A percentile compares a stretch with the other conserved stretches of the same genome.
phyloP scores from a whole-genome alignment of 805 yeast genomes.

The Limtongozyma cylindracea region DNA sequence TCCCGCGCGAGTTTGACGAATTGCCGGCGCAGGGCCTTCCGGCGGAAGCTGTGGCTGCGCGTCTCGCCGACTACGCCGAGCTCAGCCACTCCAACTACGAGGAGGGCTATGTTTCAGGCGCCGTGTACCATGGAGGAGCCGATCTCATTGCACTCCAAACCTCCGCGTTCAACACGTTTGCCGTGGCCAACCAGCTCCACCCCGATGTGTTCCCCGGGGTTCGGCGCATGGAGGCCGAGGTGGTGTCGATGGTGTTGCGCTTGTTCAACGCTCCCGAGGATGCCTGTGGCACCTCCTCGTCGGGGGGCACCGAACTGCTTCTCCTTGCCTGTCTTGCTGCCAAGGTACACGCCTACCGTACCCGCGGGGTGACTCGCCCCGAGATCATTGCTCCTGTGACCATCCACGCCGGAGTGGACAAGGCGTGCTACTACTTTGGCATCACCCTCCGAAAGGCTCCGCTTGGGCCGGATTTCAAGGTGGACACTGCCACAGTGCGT shows the following conservation, averaged over 20 bases:
- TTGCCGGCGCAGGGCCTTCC: too few relatives aligned
- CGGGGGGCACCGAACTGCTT: constrained; percentile 92
- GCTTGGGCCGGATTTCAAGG: constrained; percentile 47
- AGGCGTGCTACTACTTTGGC: constrained; percentile 78
- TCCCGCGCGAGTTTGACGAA: too few relatives aligned
- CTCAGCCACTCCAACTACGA: constrained; percentile 62
- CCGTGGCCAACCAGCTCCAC: constrained; percentile 85
- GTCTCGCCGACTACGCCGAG: too few relatives aligned
- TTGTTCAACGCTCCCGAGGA: constrained; percentile 54
- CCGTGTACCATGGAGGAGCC: constrained; percentile 90
- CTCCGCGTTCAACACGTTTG: constrained; percentile 45
- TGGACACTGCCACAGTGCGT: constrained; percentile 33
- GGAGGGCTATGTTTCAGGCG: constrained; percentile 75
- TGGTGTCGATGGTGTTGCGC: constrained; percentile 70
- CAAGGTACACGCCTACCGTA: constrained; percentile 44
- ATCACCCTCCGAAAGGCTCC: constrained; percentile 69
- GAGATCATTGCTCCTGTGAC: constrained; percentile 81
- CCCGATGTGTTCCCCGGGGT: constrained; percentile 96
- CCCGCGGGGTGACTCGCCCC: constrained; percentile 35
- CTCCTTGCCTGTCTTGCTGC: constrained; percentile 76
- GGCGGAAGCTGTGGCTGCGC: too few relatives aligned
- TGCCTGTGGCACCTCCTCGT: constrained; percentile 51
- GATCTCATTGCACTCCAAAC: constrained; percentile 54
- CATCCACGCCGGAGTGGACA: constrained; percentile 86
- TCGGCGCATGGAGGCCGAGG: constrained; percentile 89